Base-by-base conservation (phyloP, 148 eudicot species). In the Hydrangea macrophylla region DNA sequence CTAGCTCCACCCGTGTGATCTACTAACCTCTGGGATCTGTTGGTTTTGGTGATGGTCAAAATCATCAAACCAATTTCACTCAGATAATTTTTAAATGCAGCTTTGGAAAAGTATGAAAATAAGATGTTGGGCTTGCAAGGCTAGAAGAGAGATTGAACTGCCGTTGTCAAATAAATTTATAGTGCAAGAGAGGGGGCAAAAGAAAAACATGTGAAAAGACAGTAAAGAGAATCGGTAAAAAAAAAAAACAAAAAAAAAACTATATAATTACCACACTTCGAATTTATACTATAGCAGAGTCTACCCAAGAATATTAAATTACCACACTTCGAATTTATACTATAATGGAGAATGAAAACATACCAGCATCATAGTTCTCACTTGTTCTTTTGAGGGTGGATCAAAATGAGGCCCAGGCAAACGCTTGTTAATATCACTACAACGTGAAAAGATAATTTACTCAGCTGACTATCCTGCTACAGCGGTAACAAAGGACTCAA, bases 341-440 rank as follows among this genome's bases (percentile, higher is more conserved):
- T 44, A 33, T n/a, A n/a, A n/a, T n/a, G n/a, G 63, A 54, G 1
- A 11, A 48, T 9, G 18, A 53, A 18, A 76, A 71, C 74, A 56
- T 80, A 93, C 98, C 95, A 62, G 64, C 84, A 93, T 79, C 78
- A 93, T 55, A 64, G 76, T 59, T 76, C 68, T 84, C 61, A 90
- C 77, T 77, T 80, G 71, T 20, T 81, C 94, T 70, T 82, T 93
- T 25, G 90, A 37, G 1, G 98, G 98, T 60, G 98, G 98, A 73
- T 90, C 98, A 65, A 90, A 88, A 79, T 93, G 98, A 32, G 96
- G 90, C 60, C 96, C 92, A 7, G 98, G 96, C 72, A 93, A 78
- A 55, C 80, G 80, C 79, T 93, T 93, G 59, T 93, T 93, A 48
- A 90, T 83, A 62, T 93, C 96, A 76, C 96, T 93, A 71, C 68